Conservation (phyloP, 78 protist species). For the Speleostelium caveatum region DNA sequence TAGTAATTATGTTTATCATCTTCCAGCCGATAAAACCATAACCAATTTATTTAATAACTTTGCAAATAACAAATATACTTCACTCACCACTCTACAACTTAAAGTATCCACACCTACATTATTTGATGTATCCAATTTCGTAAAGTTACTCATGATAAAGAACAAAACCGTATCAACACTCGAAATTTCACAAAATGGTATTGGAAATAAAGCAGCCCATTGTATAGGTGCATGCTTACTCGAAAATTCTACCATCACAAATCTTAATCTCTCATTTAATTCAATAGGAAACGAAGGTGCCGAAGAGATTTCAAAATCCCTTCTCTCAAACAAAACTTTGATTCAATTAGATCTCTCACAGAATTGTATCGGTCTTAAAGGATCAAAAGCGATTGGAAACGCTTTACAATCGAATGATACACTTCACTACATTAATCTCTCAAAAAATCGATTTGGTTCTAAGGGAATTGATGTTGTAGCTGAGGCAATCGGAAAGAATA, state of each 20-base stretch:
- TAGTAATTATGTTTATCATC: conserved; percentile 27
- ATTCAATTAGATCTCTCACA: conserved; percentile 67
- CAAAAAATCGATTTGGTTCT: conserved; percentile 62
- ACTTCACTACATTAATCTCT: conserved; percentile 63
- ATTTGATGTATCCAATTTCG: conserved; percentile 48
- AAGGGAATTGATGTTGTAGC: conserved; percentile 57
- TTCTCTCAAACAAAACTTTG: conserved; percentile 39
- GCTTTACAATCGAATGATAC: conserved; percentile 47
- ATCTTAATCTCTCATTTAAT: conserved; percentile 58
- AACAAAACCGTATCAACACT: conserved; percentile 22
- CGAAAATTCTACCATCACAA: conserved; percentile 33
- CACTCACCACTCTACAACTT: conserved; percentile 23
- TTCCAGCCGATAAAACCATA: conserved; percentile 49
- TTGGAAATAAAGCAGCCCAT: conserved; percentile 72
- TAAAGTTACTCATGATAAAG: conserved; percentile 16
- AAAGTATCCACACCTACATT: conserved; percentile 59
- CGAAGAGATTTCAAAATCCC: conserved; percentile 64
- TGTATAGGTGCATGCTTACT: conserved; percentile 48
- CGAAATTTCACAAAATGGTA: conserved; percentile 69
- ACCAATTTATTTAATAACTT: conserved; percentile 44
- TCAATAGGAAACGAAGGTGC: conserved; percentile 83
- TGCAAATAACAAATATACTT: conserved; percentile 40
- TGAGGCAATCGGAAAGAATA: conserved; percentile 52
- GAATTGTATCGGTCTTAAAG: conserved; percentile 81
- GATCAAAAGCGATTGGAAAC: conserved; percentile 64